Percentiles rank a stretch among this genome's conserved stretches.
Conservation (phyloP, 176 grass and related monocot genomes). For the Avena atlantica region DNA sequence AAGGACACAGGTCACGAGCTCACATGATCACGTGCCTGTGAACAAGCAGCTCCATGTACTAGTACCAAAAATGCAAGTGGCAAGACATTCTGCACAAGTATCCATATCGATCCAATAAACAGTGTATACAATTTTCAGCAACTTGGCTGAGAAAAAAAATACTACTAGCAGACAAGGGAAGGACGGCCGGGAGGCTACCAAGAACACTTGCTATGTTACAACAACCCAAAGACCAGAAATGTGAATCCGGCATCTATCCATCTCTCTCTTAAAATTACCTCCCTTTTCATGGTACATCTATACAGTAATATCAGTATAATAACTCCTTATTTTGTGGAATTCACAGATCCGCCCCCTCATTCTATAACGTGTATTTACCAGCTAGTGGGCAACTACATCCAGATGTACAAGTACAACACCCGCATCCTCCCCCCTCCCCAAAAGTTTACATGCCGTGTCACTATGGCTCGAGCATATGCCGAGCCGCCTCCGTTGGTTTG, state of each 20-base stretch:
- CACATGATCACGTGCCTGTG: not conserved
- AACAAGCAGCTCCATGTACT: not conserved
- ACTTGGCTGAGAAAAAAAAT: slow-evolving; percentile 40
- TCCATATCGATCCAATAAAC: slow-evolving; percentile 35
- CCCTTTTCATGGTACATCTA: slow-evolving; percentile 50
- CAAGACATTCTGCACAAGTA: slow-evolving; percentile 54
- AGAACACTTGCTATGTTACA: slow-evolving; percentile 60
- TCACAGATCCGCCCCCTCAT: slow-evolving; percentile 36
- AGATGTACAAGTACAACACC: not conserved
- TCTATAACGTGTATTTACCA: slow-evolving; percentile 62
- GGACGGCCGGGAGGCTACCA: not conserved
- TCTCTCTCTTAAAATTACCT: slow-evolving; percentile 45
- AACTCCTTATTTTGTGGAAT: slow-evolving; percentile 51
- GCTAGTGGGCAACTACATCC: slow-evolving; percentile 61
- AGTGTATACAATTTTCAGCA: slow-evolving; percentile 40
- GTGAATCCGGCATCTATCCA: not conserved
- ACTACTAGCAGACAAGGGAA: too few relatives aligned
- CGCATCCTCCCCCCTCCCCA: slow-evolving; percentile 13
- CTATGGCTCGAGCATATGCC: slow-evolving; percentile 17
- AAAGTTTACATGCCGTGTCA: slow-evolving; percentile 30
- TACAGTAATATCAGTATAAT: slow-evolving; percentile 54
- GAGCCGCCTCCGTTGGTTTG: not conserved
- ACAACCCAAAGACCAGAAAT: slow-evolving; percentile 18
- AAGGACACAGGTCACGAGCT: not conserved
- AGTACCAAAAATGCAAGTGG: slow-evolving; percentile 27